Evolutionary conservation across 768 basidiomycete genomes (phyloP).

Genomic region (Serendipita vermifera): DNA sequence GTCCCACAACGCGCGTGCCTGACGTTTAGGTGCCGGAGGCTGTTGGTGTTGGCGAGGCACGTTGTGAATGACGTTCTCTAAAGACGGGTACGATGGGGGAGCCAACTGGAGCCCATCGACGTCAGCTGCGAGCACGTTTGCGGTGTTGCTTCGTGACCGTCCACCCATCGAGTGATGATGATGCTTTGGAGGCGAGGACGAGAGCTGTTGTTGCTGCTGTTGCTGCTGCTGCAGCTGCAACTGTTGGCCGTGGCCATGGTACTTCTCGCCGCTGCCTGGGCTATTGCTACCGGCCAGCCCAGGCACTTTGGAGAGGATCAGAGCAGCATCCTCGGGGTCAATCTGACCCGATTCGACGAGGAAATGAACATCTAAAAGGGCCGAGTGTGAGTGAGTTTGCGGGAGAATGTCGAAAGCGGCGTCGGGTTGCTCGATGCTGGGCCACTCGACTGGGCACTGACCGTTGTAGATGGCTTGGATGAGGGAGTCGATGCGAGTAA

Average conservation of each 20-base stretch:
- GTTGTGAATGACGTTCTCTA: constrained; percentile 8
- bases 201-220: too few species aligned
- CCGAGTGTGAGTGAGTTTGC: neutral
- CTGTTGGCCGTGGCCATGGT: too few species aligned
- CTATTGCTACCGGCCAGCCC: neutral
- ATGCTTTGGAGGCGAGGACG: too few species aligned
- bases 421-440: neutral
- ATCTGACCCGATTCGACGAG: neutral
- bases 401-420: neutral
- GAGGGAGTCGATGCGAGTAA: constrained; percentile 5
- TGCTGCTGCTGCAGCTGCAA: too few species aligned
- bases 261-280: neutral
- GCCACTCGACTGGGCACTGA: neutral
- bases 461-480: constrained; percentile 5
- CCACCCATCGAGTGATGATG: too few species aligned
- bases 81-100: constrained; percentile 4
- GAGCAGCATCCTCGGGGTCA: neutral
- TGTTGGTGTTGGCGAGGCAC: constrained; percentile 1
- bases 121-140: constrained; percentile 4
- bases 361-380: neutral
- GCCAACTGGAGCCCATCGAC: too few species aligned
- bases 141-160: too few species aligned
- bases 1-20: constrained; percentile 3
- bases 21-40: neutral
- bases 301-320: constrained; percentile 6